A percentile compares a stretch with the other conserved stretches of the same genome.
phyloP scores from a whole-genome alignment of 805 yeast genomes.

The Saccharomycopsis sp. region DNA sequence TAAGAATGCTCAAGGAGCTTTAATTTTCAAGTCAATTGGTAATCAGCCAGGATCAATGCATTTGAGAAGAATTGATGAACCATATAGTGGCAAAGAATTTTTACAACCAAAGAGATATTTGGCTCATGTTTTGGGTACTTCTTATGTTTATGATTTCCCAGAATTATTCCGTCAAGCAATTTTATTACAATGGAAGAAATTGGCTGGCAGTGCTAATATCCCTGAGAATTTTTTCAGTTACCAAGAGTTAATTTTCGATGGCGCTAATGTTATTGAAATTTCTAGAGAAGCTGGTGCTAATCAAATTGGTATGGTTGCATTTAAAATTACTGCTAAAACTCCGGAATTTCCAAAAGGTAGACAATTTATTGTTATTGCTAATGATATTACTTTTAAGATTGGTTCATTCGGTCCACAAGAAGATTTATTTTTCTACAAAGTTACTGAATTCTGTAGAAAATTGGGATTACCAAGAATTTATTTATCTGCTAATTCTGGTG shows the following conservation, averaged over 20 bases:
- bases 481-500: slow-evolving; percentile 98
- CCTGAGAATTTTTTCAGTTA: slow-evolving; percentile 76
- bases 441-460: slow-evolving; percentile 84
- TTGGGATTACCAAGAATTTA: slow-evolving; percentile 93
- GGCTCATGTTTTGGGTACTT: slow-evolving; percentile 97
- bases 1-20: slow-evolving; percentile 85
- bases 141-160: slow-evolving; percentile 98
- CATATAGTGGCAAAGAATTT: slow-evolving; percentile 96
- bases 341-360: slow-evolving; percentile 98
- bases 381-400: slow-evolving; percentile 94
- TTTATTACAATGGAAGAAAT: slow-evolving; percentile 73
- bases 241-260: slow-evolving; percentile 80
- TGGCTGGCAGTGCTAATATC: slow-evolving; percentile 45
- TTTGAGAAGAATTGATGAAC: slow-evolving; percentile 88
- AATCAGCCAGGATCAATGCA: slow-evolving; percentile 92
- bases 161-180: slow-evolving; percentile 94
- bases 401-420: slow-evolving; percentile 99
- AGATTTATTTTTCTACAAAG: slow-evolving; percentile 85
- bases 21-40: slow-evolving; percentile 95
- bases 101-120: slow-evolving; percentile 97
- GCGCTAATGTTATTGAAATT: slow-evolving; percentile 76
- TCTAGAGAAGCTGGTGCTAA: slow-evolving; percentile 96
- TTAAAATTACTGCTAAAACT: slow-evolving; percentile 83
- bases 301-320: slow-evolving; percentile 95
- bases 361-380: slow-evolving; percentile 86